These are phyloP conservation scores for Xerocomus potaroensis DNA, from an alignment of 768 basidiomycete genomes.

Conservation along the genomic window DNA sequence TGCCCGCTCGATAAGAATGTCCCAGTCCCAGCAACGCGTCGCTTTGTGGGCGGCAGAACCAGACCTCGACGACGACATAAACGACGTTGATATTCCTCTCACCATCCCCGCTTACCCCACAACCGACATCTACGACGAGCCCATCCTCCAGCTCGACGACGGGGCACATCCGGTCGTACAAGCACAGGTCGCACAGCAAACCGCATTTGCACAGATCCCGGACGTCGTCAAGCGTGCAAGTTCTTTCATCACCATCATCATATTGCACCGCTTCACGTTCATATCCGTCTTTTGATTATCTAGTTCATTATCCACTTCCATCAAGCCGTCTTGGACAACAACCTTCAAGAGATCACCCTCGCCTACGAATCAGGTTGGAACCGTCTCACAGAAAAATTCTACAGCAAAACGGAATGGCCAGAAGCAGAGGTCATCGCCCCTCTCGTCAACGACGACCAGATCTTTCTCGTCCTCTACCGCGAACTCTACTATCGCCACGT, in stretches of 20 bases:
- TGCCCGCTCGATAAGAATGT: no score
- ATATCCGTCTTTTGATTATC: background rate
- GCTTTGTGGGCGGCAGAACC: constrained; percentile 74
- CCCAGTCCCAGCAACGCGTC: constrained; percentile 56
- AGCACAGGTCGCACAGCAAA: constrained; percentile 77
- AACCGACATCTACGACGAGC: constrained; percentile 30
- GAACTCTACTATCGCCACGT: constrained; percentile 95
- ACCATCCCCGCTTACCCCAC: constrained; percentile 25
- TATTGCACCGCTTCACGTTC: background rate
- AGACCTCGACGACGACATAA: constrained; percentile 72
- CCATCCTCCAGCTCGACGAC: constrained; percentile 67
- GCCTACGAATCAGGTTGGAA: constrained; percentile 99
- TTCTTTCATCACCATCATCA: constrained; percentile 16
- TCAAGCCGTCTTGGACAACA: constrained; percentile 87
- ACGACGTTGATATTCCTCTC: constrained; percentile 58
- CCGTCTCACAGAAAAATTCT: constrained; percentile 94
- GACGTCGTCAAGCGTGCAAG: constrained; percentile 85
- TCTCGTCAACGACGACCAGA: constrained; percentile 90
- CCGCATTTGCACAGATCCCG: constrained; percentile 71
- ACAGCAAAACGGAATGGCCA: constrained; percentile 93
- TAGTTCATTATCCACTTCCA: constrained; percentile 96
- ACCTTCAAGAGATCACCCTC: constrained; percentile 83
- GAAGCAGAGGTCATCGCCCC: constrained; percentile 95
- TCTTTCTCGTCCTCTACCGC: constrained; percentile 95
- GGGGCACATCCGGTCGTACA: constrained; percentile 27